Base-by-base conservation (phyloP, 176 grass and related monocot species). In the Saccharum officinarum region DNA sequence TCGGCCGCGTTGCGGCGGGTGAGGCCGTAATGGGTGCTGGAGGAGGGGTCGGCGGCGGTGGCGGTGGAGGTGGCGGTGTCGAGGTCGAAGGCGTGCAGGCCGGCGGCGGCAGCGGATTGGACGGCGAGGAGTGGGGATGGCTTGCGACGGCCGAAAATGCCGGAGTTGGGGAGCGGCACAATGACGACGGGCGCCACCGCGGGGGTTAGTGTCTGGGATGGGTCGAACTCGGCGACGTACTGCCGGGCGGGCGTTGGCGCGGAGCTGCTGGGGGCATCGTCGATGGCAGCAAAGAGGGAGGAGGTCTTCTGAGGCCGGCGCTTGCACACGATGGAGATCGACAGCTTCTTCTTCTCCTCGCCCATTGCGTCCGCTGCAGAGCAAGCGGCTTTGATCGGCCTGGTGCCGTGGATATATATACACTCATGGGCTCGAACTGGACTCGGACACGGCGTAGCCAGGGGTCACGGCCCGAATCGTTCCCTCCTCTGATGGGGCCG, bases 211-310 rank as follows among this genome's bases (percentile, higher is more conserved):
- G 89, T 80, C 77, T 81, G 86, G 25, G 89, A 81, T 7, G 91
- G 77, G 79, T 94, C 93, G 91, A 98, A 98, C 75, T 84, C 89
- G 69, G 91, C 90, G 85, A 98, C 87, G 83, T 93, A 98, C 57
- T 84, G 91, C 83, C 44, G 87, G 73, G 75, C 69, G 31, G 69
- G 57, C 30, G 73, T 75, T 13, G 66, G 4, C 39, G 74, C 66
- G 38, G 77, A 20, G 37, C 45, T 62, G 37, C 45, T 62, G 4
- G 71, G 74, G 33, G 2, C 59, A 4, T 40, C 83, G 26, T 49
- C 22, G 10, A n/a, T 38, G 6, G 75, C 30, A 13, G 41, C 25
- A 36, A 41, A 20, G 41, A 65, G 73, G 3, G 73, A 34, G 28
- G 85, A 8, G 11, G 85, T 44, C 76, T 86, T 94, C 33, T 87